These are phyloP conservation scores for Starmerella bacillaris DNA, from an alignment of 805 yeast genomes.

Conservation along the genomic window DNA sequence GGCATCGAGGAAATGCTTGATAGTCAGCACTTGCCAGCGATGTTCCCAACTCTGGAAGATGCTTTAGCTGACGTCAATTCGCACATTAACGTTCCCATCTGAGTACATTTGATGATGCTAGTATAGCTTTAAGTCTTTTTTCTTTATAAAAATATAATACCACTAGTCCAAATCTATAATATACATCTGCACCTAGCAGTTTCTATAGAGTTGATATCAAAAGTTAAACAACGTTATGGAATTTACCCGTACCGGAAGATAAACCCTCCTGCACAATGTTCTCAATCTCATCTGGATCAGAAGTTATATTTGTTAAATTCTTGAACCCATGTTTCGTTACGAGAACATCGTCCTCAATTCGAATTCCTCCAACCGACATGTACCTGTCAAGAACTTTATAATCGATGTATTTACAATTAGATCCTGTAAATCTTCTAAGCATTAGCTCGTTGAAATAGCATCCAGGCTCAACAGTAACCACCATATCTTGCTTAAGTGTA, in stretches of 20 bases:
- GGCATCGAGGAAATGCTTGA: constrained; percentile 33
- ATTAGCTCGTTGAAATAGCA: constrained; percentile 74
- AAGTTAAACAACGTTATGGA: not conserved
- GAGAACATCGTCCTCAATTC: constrained; percentile 84
- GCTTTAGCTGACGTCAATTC: constrained; percentile 23
- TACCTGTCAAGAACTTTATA: constrained; percentile 51
- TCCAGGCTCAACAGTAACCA: constrained; percentile 90
- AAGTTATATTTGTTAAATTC: constrained; percentile 64
- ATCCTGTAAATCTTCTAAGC: constrained; percentile 28
- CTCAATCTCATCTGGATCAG: constrained; percentile 69
- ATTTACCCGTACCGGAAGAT: constrained; percentile 33
- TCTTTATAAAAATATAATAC: too few relatives aligned
- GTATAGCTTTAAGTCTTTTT: too few relatives aligned
- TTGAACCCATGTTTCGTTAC: constrained; percentile 64
- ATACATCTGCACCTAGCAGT: too few relatives aligned
- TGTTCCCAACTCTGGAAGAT: constrained; percentile 36
- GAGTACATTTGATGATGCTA: too few relatives aligned
- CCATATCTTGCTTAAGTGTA: constrained; percentile 54
- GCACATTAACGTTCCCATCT: too few relatives aligned
- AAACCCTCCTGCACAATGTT: constrained; percentile 54
- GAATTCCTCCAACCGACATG: constrained; percentile 86
- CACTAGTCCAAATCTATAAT: too few relatives aligned
- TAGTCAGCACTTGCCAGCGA: constrained; percentile 20
- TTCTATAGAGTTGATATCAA: not conserved
- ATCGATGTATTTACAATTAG: constrained; percentile 38